Base-by-base conservation (phyloP, 306 rosid species). In the Trifolium fragiferum region DNA sequence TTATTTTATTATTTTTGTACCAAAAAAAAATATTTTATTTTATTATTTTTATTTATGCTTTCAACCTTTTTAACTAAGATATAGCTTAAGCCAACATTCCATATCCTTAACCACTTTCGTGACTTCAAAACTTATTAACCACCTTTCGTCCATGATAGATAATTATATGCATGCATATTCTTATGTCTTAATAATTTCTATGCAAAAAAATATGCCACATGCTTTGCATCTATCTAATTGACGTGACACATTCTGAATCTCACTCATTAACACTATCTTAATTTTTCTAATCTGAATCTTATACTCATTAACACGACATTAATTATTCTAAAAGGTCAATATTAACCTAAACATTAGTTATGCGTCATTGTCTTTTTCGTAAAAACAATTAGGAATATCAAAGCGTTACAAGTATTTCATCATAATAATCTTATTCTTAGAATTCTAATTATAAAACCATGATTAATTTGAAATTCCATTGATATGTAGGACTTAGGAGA, bases 111-210 rank as follows among this genome's bases (percentile, higher is more conserved):
- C 68, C 64, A 32, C 50, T 81, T 64, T 72, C 89, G 57, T 86
- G 57, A 73, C 85, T 85, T 89, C 53, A 65, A 86, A 86, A 76
- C 76, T 73, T 67, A 57, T 73, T 67, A 62, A 60, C 81, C 71
- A 53, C 61, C 44, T 37, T 37, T 59, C 51, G 6, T 72, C 38
- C 12, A 58, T 43, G 40, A 23, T 25, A 30, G 30, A 61, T 66
- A n/a, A n/a, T n/a, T n/a, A n/a, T n/a, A 23, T 25, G 4, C 38
- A 38, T 55, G n/a, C 20, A 46, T 14, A 18, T 30, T 66, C 27
- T 58, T 20, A 21, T 66, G 16, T 7, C 33, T 49, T 62, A 15
- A 32, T 32, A 54, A 65, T 14, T 63, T 71, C 3, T 8, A 21
- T 7, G 44, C 12, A 27, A 35, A 20, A 73, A 21, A 59, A 73